Evolutionary conservation across 2,329 filamentous ascomycete species (phyloP), one percentile per base, ranked within the genome.

Genomic region (Neonectria punicea): DNA sequence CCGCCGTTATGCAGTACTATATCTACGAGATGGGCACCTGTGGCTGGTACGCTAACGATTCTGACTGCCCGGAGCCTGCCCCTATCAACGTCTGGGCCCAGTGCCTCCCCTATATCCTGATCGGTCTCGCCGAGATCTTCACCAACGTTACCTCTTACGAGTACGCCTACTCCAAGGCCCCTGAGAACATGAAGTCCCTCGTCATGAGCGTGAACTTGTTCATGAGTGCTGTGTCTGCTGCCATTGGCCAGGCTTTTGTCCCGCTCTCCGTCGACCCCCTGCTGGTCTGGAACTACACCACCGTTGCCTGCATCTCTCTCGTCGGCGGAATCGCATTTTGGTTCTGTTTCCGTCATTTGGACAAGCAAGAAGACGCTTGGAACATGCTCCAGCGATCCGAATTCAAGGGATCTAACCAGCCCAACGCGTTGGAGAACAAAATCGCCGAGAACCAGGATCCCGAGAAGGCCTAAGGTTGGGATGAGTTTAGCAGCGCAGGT

Each of bases 121-220:
- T 84, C 28, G 85, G 84, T 66, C 74, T 86, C 4, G 82, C 84
- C 9, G 85, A 87, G 77, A 84, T 87, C 58, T 83, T 87, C 70
- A 82, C 84, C 67, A 85, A 85, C 73, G 84, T 86, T 63, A 86
- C 85, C 16, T 89, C 89, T 1, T 87, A 92, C 68, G 92, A 93
- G 76, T 93, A 93, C 68, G 92, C 92, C 36, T 94, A 89, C 81
- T 90, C 89, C 76, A 93, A 93, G 79, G 91, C 91, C 0, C 92
- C 92, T 28, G 88, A 86, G 74, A 93, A 93, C 82, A 94, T 94
- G 92, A 90, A 91, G 69, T 92, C 89, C 1, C 84, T 94, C n/a
- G 90, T 94, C 72, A 85, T 87, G 78, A 87, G 87, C 20, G 83
- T 93, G 72, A 89, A 89, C 74, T 84, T 93, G 43, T 90, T 92